These are phyloP conservation scores for Perilla frutescens DNA, from an alignment of 257 asterid genomes.

Conservation along the genomic window DNA sequence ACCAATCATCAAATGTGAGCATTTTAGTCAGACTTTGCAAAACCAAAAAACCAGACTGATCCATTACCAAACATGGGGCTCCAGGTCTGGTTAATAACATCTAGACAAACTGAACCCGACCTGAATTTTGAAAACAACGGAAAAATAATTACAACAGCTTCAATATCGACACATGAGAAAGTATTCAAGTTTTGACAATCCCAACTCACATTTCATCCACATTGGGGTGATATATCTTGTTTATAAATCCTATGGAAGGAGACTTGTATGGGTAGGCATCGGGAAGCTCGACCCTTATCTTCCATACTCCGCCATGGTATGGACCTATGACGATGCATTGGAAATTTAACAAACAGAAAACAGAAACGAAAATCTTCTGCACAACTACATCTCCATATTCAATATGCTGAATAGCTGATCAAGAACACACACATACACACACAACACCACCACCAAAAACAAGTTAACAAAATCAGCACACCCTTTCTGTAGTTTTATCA, in stretches of 20 bases:
- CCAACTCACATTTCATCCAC: slow-evolving; percentile 90
- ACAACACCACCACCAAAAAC: background rate
- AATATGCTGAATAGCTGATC: slow-evolving; percentile 20
- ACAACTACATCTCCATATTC: slow-evolving; percentile 26
- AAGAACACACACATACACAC: background rate
- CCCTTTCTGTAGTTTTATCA: background rate
- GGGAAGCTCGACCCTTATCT: slow-evolving; percentile 94
- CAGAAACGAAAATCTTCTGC: background rate
- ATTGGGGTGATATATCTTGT: slow-evolving; percentile 97
- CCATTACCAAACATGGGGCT: slow-evolving; percentile 97
- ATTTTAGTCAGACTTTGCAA: slow-evolving; percentile 9
- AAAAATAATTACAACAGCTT: background rate
- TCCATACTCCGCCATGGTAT: slow-evolving; percentile 98
- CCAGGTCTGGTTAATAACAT: slow-evolving; percentile 98
- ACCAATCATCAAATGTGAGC: slow-evolving; percentile 15
- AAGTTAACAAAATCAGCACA: background rate
- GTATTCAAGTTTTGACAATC: background rate
- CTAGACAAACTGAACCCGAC: slow-evolving; percentile 97
- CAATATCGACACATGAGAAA: background rate
- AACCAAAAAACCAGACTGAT: slow-evolving; percentile 4
- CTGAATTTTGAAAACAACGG: slow-evolving; percentile 48
- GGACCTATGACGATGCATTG: slow-evolving; percentile 66
- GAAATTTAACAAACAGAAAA: background rate
- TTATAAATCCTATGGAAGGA: slow-evolving; percentile 93
- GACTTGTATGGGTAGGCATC: slow-evolving; percentile 98